phyloP scores from a whole-genome alignment of 306 rosid genomes.

The Cucumis cinereus region DNA sequence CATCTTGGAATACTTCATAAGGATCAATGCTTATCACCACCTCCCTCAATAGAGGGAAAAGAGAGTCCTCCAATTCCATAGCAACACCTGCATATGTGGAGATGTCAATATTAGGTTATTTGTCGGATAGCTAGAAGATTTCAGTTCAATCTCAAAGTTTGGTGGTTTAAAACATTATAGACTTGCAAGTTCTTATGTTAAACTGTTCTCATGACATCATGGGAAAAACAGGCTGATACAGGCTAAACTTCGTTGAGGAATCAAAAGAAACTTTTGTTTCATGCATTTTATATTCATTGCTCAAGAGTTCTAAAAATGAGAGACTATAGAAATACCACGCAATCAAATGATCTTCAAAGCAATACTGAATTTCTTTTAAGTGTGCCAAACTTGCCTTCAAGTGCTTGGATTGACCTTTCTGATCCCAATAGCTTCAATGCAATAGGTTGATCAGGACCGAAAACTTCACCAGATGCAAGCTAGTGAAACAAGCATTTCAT shows the following conservation, averaged over 20 bases:
- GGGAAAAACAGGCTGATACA: background rate
- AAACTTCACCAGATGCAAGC: constrained; percentile 96
- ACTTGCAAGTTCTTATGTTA: background rate
- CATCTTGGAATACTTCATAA: constrained; percentile 91
- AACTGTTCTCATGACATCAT: background rate
- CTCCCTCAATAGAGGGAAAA: constrained; percentile 85
- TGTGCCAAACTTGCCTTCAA: constrained; percentile 49
- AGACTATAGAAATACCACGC: background rate
- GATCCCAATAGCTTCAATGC: constrained; percentile 90
- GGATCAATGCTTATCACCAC: constrained; percentile 81
- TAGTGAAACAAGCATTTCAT: constrained; percentile 24
- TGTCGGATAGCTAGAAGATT: background rate
- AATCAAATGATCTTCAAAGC: background rate
- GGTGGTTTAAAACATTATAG: background rate
- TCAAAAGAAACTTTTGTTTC: background rate
- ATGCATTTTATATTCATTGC: background rate
- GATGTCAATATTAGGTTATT: background rate
- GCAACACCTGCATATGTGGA: constrained; percentile 63
- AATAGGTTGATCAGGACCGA: constrained; percentile 84
- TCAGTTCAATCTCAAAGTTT: background rate
- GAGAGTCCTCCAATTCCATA: constrained; percentile 93
- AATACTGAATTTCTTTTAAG: background rate
- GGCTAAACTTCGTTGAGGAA: background rate
- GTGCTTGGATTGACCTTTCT: constrained; percentile 79
- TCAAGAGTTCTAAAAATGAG: no score